Percentiles rank a stretch among this genome's conserved stretches.
Evolutionary conservation across 768 basidiomycete genomes (phyloP).

Genomic region (Leucocoprinus leucothites): DNA sequence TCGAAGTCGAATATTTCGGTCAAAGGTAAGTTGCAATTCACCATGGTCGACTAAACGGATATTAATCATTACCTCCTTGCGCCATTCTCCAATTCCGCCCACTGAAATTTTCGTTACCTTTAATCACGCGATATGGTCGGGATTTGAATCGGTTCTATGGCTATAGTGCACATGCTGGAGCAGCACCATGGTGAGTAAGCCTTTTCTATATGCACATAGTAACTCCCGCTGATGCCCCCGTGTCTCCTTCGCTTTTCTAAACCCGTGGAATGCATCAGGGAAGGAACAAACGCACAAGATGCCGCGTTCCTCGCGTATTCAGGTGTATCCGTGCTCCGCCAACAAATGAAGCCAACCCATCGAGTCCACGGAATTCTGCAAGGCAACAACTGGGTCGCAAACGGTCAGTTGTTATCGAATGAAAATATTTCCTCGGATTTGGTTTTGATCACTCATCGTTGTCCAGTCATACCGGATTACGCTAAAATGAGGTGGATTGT

Average conservation of each 20-base stretch:
- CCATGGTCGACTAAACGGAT: background rate
- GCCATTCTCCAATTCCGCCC: background rate
- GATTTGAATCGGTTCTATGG: background rate
- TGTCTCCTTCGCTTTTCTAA: background rate
- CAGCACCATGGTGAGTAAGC: constrained; percentile 60
- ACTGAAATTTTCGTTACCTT: constrained; percentile 1
- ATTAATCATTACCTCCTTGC: background rate
- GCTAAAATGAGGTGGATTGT: constrained; percentile 66
- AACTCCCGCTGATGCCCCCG: background rate
- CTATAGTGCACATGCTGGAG: constrained; percentile 72
- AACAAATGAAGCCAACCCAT: constrained; percentile 82
- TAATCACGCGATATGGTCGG: constrained; percentile 6
- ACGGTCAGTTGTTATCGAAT: constrained; percentile 43
- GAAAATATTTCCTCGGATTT: background rate
- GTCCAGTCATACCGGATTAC: constrained; percentile 81
- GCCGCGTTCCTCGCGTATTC: constrained; percentile 86
- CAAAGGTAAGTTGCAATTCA: constrained; percentile 49
- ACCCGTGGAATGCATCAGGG: constrained; percentile 36
- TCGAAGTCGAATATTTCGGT: constrained; percentile 72
- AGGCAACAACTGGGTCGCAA: constrained; percentile 65
- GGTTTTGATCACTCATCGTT: background rate
- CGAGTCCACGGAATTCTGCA: constrained; percentile 77
- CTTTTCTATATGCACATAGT: constrained; percentile 1
- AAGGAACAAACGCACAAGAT: constrained; percentile 84
- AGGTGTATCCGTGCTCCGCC: constrained; percentile 73